These are phyloP conservation scores for Alisma plantagoaquatica DNA, from an alignment of 106 monocot species.

Conservation along the genomic window DNA sequence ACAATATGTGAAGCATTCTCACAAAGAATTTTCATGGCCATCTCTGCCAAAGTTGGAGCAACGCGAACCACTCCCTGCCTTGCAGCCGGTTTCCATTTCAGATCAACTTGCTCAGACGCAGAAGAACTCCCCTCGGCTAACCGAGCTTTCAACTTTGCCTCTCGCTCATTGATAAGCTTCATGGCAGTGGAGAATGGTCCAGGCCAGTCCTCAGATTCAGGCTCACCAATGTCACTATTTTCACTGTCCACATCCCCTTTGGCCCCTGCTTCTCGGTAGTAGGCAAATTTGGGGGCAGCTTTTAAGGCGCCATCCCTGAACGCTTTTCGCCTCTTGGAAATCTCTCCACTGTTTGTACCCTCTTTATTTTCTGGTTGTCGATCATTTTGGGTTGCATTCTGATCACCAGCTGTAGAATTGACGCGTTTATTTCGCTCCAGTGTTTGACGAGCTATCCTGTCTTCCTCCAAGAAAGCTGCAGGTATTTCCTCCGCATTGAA, in stretches of 20 bases:
- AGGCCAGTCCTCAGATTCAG: constrained; percentile 41
- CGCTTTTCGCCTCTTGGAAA: neutral
- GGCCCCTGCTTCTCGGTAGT: constrained; percentile 35
- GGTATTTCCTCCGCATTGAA: too few species aligned
- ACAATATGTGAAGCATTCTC: constrained; percentile 45
- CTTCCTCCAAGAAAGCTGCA: too few species aligned
- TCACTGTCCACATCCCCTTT: constrained; percentile 4
- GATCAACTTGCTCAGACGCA: constrained; percentile 7
- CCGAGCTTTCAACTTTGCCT: constrained; percentile 9
- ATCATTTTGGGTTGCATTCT: too few species aligned
- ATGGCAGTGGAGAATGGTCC: constrained; percentile 56
- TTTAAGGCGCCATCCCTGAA: constrained; percentile 31
- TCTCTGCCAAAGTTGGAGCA: constrained; percentile 24
- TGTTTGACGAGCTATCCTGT: too few species aligned
- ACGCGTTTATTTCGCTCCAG: too few species aligned
- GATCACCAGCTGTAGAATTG: too few species aligned
- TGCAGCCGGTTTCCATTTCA: constrained; percentile 32
- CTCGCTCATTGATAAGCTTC: constrained; percentile 44
- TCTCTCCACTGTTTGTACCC: too few species aligned
- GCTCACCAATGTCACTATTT: neutral
- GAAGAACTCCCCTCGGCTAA: constrained; percentile 3
- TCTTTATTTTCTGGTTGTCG: too few species aligned
- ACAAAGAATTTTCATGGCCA: constrained; percentile 31
- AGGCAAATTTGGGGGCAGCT: constrained; percentile 51
- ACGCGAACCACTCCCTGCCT: too few species aligned